Evolutionary conservation across 108 stramenopile genomes (phyloP).

Genomic region (Conticribra weissflogii): DNA sequence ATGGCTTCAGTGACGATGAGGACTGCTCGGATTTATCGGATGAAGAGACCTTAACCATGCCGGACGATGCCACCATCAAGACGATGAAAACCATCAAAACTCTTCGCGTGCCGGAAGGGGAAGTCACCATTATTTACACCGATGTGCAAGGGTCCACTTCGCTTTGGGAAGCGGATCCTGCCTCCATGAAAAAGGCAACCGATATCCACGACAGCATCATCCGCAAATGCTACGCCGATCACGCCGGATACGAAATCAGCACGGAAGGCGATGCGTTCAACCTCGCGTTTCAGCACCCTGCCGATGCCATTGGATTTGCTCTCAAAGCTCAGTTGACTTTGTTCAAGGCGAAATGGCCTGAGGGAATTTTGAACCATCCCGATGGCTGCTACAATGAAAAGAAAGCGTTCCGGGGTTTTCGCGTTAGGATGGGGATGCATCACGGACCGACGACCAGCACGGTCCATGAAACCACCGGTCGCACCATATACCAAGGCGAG

Average conservation of each 20-base stretch:
- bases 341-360: slow-evolving; percentile 47
- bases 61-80: slow-evolving; percentile 18
- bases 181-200: slow-evolving; percentile 51
- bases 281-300: slow-evolving; percentile 56
- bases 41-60: slow-evolving; percentile 11
- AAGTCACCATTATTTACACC: slow-evolving; percentile 53
- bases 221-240: slow-evolving; percentile 40
- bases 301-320: slow-evolving; percentile 50
- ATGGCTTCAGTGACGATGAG: not conserved
- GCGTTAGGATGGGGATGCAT: slow-evolving; percentile 56
- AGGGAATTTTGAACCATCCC: slow-evolving; percentile 37
- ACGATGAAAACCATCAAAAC: slow-evolving; percentile 39
- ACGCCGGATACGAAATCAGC: slow-evolving; percentile 50
- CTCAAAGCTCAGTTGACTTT: slow-evolving; percentile 38
- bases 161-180: slow-evolving; percentile 52
- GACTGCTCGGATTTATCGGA: slow-evolving; percentile 12
- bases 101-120: slow-evolving; percentile 30
- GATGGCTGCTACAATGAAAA: slow-evolving; percentile 36
- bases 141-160: slow-evolving; percentile 60
- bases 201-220: slow-evolving; percentile 54
- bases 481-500: slow-evolving; percentile 44
- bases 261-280: slow-evolving; percentile 57
- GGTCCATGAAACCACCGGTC: slow-evolving; percentile 43
- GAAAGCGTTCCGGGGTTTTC: slow-evolving; percentile 48
- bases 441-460: slow-evolving; percentile 35